Evolutionary conservation across 306 rosid species (phyloP), one percentile per base, ranked within the genome.

Genomic region (Erythrophleum fordii): DNA sequence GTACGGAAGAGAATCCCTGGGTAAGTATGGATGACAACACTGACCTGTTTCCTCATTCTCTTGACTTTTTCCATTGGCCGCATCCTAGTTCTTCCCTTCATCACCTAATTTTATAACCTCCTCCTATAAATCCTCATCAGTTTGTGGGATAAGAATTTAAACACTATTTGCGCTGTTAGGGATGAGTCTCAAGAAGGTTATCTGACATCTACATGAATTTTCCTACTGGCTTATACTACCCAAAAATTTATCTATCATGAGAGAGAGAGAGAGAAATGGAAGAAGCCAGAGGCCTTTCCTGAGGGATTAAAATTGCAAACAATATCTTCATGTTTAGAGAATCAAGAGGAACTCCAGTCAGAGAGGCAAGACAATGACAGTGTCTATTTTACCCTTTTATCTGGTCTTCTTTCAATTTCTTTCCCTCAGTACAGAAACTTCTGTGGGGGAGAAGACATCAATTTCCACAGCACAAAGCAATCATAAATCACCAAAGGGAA

Each of bases 81-180:
- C 65, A 59, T 59, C 65, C 65, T 25, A 59, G 26, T 25, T 59
- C 65, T 59, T 49, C 22, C 22, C 56, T 22, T 55, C 61, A 55
- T 55, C 61, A 55, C 61, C 13, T 22, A n/a, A 55, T 55, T 55
- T 55, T 22, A 55, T 48, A 3, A 48, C 53, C 53, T 16, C 20
- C 20, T 48, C 11, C 51, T 45, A 45, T 48, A 48, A 48, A 14
- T 55, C 12, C 61, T 10, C 13, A 4, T 4, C 20, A 17, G 6
- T 49, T 14, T 59, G 65, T 26, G 5, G 65, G 34, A 58, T 4
- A 25, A 58, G 18, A 58, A 58, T 23, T 58, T 26, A 25, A 59
- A 59, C 66, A 28, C 12, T 5, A 59, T 59, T 59, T 59, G n/a
- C 26, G n/a, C 18, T 12, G 6, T 5, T 26, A 5, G n/a, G 13